Conservation (phyloP, 2,329 filamentous ascomycete genomes). For the Apiospora phragmitis region DNA sequence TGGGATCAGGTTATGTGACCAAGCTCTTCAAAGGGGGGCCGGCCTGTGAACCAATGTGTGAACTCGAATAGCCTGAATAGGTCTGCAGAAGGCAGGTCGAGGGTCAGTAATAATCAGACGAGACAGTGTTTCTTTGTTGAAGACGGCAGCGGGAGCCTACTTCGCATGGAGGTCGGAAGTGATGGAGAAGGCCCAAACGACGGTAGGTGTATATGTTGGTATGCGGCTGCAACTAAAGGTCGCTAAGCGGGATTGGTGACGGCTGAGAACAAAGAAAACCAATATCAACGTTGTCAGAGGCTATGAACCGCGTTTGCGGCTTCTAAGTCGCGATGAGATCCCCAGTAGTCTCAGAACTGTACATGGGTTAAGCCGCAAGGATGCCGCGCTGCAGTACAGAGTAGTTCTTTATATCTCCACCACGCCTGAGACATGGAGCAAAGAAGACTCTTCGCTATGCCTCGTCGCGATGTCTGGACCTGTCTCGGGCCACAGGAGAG, state of each 20-base stretch:
- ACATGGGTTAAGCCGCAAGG: conserved; percentile 20
- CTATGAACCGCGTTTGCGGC: conserved; percentile 20
- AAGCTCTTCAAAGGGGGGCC: not conserved
- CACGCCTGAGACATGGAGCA: conserved; percentile 26
- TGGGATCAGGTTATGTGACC: conserved; percentile 10
- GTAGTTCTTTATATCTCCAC: conserved; percentile 24
- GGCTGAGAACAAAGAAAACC: conserved; percentile 30
- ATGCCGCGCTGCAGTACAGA: conserved; percentile 21
- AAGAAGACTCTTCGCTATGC: conserved; percentile 19
- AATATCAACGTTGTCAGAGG: conserved; percentile 28
- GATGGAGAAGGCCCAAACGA: conserved; percentile 24
- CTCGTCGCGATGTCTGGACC: conserved; percentile 20
- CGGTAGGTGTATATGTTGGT: conserved; percentile 17
- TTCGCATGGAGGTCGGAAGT: conserved; percentile 24
- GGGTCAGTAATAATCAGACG: conserved; percentile 27
- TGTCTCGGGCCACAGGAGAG: conserved; percentile 20
- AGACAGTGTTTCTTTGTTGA: conserved; percentile 33
- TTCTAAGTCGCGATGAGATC: conserved; percentile 8
- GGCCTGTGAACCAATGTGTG: not conserved
- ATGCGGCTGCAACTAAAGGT: conserved; percentile 24
- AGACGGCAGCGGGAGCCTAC: conserved; percentile 28
- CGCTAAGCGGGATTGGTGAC: conserved; percentile 20
- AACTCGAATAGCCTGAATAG: not conserved
- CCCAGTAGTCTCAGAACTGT: conserved; percentile 21
- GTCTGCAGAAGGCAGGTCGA: conserved; percentile 24